Percentiles rank a stretch among this genome's conserved stretches.
Evolutionary conservation across 208 protist species (phyloP).

Genomic region (Spironucleus salmonicida): DNA sequence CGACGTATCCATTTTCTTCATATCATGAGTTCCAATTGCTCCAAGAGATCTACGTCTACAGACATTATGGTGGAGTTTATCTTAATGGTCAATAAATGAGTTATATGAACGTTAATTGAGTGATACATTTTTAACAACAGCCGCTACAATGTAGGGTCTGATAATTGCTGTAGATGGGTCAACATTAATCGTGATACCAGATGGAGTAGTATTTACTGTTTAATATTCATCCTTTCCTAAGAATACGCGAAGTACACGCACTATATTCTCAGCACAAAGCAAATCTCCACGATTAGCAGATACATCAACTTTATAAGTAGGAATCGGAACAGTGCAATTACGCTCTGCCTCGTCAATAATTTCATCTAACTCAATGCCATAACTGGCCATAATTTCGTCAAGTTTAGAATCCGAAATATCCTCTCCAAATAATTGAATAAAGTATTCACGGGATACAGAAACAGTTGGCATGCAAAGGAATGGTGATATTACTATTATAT

Average conservation of each 20-base stretch:
- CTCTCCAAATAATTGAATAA: conserved; percentile 21
- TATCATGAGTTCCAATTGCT: conserved; percentile 97
- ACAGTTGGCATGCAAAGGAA: conserved; percentile 21
- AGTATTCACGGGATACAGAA: background rate
- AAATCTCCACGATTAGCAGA: conserved; percentile 36
- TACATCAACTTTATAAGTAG: conserved; percentile 38
- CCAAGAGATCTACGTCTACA: conserved; percentile 74
- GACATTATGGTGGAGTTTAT: conserved; percentile 91
- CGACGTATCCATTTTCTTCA: conserved; percentile 67
- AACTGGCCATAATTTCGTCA: background rate
- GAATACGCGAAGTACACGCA: background rate
- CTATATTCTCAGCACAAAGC: conserved; percentile 35
- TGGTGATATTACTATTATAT: background rate
- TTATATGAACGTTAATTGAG: conserved; percentile 77
- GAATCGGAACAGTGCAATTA: background rate
- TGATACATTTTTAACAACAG: conserved; percentile 75
- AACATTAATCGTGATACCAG: background rate
- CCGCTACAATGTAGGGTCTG: conserved; percentile 83
- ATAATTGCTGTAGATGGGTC: conserved; percentile 53
- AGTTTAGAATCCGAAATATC: conserved; percentile 31
- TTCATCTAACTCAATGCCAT: conserved; percentile 39
- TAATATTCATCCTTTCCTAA: background rate
- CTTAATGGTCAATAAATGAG: conserved; percentile 91
- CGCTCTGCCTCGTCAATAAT: conserved; percentile 11
- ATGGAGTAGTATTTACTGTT: too few species aligned